phyloP scores from a whole-genome alignment of 2,329 filamentous ascomycete species.

The Diaporthe sp. region DNA sequence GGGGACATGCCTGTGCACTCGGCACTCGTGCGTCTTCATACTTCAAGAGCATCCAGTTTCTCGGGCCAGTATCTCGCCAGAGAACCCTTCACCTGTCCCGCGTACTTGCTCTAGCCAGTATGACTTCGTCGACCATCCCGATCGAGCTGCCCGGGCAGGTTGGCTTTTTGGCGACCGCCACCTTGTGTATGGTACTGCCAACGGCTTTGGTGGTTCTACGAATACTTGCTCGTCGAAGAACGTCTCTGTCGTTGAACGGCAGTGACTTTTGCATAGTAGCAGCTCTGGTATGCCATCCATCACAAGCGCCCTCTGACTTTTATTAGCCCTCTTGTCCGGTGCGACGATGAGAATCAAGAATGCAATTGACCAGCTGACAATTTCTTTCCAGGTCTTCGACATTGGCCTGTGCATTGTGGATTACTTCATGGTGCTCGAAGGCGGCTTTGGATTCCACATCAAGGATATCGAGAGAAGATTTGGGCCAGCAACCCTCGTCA shows the following conservation, averaged over 20 bases:
- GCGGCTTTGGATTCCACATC: constrained; percentile 6
- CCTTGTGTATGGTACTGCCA: constrained; percentile 3
- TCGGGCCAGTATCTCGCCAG: neutral
- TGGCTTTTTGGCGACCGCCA: constrained; percentile 7
- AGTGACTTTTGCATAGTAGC: constrained; percentile 12
- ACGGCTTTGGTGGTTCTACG: constrained; percentile 1
- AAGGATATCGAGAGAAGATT: neutral
- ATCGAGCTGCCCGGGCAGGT: constrained; percentile 11
- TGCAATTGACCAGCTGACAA: neutral
- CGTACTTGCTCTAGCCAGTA: neutral
- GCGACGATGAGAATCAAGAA: too few relatives aligned
- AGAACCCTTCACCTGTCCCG: neutral
- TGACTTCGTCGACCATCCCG: constrained; percentile 12
- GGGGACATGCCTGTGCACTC: neutral
- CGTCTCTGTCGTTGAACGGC: constrained; percentile 15
- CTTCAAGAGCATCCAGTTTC: neutral
- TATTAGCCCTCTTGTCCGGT: neutral
- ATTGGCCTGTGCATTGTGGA: constrained; percentile 6
- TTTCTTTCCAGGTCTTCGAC: neutral
- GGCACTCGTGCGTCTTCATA: neutral
- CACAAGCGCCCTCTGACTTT: neutral
- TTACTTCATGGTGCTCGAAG: constrained; percentile 5
- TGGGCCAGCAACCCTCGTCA: constrained; percentile 1
- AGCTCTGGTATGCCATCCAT: neutral
- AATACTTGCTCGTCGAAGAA: neutral